A percentile compares a stretch with the other conserved stretches of the same genome.
These are phyloP conservation scores for Salvia rosmarinus DNA, from an alignment of 257 asterid genomes.

Conservation along the genomic window DNA sequence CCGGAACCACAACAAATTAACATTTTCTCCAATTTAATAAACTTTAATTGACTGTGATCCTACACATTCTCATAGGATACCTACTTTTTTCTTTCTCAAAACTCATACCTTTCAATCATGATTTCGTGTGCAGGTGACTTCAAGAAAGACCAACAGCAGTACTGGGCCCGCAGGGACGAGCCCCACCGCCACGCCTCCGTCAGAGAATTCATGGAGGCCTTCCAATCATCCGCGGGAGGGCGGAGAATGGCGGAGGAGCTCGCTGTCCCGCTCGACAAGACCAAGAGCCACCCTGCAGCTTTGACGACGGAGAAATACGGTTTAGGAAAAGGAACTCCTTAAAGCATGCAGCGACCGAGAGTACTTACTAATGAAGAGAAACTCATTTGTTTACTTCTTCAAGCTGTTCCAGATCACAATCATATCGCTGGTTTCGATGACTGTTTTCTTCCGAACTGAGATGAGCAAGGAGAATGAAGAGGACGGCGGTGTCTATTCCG, in stretches of 20 bases:
- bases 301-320: slow-evolving; percentile 58
- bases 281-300: slow-evolving; percentile 68
- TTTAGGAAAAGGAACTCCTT: slow-evolving; percentile 53
- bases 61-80: too few species aligned
- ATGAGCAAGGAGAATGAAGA: slow-evolving; percentile 36
- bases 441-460: slow-evolving; percentile 56
- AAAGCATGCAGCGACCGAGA: slow-evolving; percentile 66
- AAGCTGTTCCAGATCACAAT: slow-evolving; percentile 56
- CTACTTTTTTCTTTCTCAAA: too few species aligned
- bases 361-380: slow-evolving; percentile 62
- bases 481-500: slow-evolving; percentile 58
- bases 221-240: slow-evolving; percentile 47
- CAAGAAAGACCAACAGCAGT: slow-evolving; percentile 76
- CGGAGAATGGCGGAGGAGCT: slow-evolving; percentile 51
- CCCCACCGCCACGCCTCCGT: slow-evolving; percentile 57
- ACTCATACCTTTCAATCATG: too few species aligned
- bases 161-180: slow-evolving; percentile 56
- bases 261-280: slow-evolving; percentile 55
- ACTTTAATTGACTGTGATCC: too few species aligned
- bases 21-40: too few species aligned
- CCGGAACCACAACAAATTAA: too few species aligned
- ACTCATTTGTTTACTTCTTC: slow-evolving; percentile 59
- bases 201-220: slow-evolving; percentile 56
- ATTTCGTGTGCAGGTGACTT: slow-evolving; percentile 55
- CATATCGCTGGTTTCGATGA: slow-evolving; percentile 44